Percentiles rank a stretch among this genome's conserved stretches.
phyloP scores from a whole-genome alignment of 2,329 filamentous ascomycete genomes.

The Aspergillus oerlinghausenensis region DNA sequence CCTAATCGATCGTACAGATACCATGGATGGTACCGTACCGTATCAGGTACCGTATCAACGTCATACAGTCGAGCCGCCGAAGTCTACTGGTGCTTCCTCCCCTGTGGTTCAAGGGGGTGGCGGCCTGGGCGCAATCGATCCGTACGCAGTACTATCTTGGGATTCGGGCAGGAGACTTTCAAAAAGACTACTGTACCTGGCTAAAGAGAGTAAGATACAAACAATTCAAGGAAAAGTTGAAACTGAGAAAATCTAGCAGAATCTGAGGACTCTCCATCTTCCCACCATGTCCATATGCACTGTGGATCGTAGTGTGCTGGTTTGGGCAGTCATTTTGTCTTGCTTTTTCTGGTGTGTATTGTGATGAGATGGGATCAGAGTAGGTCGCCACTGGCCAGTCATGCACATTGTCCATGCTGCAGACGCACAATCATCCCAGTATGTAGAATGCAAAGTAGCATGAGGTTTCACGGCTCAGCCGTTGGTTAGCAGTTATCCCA shows the following conservation, averaged over 20 bases:
- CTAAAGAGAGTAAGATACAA: too few relatives aligned
- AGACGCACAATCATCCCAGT: neutral
- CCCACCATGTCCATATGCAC: too few relatives aligned
- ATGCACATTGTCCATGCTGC: neutral
- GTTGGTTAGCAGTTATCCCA: neutral
- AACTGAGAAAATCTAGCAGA: too few relatives aligned
- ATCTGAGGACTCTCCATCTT: too few relatives aligned
- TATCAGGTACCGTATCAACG: constrained; percentile 17
- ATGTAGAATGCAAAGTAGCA: neutral
- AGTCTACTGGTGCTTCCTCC: constrained; percentile 19
- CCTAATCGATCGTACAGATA: neutral
- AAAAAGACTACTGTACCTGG: neutral
- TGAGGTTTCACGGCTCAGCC: neutral
- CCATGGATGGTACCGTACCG: neutral
- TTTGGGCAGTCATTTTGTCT: neutral
- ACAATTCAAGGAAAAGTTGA: too few relatives aligned
- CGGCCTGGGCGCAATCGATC: constrained; percentile 18
- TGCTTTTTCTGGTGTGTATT: neutral
- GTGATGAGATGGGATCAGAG: neutral
- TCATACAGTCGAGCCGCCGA: constrained; percentile 10
- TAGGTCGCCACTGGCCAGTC: neutral
- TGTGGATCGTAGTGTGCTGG: neutral
- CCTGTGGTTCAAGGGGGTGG: constrained; percentile 31
- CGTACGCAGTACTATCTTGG: constrained; percentile 4
- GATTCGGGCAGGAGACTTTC: neutral